Base-by-base conservation (phyloP, 139 green algal species). In the Trebouxia sp. region DNA sequence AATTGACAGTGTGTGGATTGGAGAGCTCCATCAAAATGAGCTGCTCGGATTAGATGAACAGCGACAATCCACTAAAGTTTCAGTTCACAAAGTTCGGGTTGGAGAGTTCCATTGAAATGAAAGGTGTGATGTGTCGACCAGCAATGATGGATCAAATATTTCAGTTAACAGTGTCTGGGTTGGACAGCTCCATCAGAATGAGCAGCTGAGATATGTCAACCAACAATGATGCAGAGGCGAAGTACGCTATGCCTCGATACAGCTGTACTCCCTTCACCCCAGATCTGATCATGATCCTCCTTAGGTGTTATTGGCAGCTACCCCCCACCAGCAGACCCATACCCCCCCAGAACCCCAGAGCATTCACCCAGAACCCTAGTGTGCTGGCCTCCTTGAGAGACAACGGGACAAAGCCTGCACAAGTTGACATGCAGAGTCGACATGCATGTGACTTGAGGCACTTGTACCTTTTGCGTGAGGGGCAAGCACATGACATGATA, bases 111-210 rank as follows among this genome's bases (percentile, higher is more conserved):
- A n/a, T n/a, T n/a, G n/a, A n/a, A n/a, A n/a, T n/a, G n/a, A n/a
- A n/a, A n/a, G n/a, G n/a, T n/a, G n/a, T n/a, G n/a, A n/a, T n/a
- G n/a, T 58, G 50, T 58, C 4, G 26, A 58, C 50, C 2, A 6
- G 20, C 22, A 6, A 22, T 17, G 50, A 58, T 58, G 50, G 20
- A 58, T 17, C 22, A 2, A 58, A 22, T 58, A 17, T 28, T 58
- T 67, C 56, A 76, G 8, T 50, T 76, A 5, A 35, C 35, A 12
- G 22, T 76, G 5, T 76, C 38, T 30, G 66, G 66, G 37, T 50
- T 76, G 20, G 66, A 76, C 66, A 76, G 66, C 66, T 76, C 66
- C 38, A 76, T 53, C 5, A 76, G 20, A 32, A 76, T 47, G 22
- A 50, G 20, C 66, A 76, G 22, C 39, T 47, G 39, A 32, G 66